Percentiles rank a stretch among this genome's conserved stretches.
These are phyloP conservation scores for Xerocomus minutiporus DNA, from an alignment of 1,284 basidiomycete genomes.

Conservation along the genomic window DNA sequence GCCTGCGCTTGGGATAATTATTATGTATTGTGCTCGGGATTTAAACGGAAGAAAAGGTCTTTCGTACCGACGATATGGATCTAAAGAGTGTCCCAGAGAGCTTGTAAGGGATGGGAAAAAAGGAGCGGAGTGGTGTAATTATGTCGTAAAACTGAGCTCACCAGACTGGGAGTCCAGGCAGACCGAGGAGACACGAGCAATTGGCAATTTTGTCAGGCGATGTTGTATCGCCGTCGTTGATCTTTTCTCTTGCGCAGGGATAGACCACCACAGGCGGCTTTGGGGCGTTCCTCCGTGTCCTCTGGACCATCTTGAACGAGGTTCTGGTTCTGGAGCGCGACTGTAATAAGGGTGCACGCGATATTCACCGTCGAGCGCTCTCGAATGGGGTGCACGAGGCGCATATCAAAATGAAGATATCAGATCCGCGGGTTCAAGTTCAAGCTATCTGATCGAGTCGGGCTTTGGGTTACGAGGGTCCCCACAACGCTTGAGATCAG, in stretches of 20 bases:
- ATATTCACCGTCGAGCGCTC: conserved; percentile 7
- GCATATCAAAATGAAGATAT: conserved; percentile 18
- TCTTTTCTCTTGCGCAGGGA: conserved; percentile 7
- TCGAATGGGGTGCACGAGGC: conserved; percentile 23
- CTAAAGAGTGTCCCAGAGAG: conserved; percentile 2
- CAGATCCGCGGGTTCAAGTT: conserved; percentile 31
- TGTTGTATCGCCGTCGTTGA: conserved; percentile 5
- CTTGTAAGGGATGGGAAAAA: conserved; percentile 8
- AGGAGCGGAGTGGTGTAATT: conserved; percentile 23
- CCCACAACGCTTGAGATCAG: not conserved
- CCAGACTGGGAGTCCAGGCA: conserved; percentile 4
- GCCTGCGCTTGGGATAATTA: conserved; percentile 12
- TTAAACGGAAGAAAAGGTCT: not conserved
- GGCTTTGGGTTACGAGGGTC: conserved; percentile 16
- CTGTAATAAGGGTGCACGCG: not conserved
- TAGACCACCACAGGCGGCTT: not conserved
- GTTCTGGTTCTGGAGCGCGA: conserved; percentile 1
- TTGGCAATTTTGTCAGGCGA: conserved; percentile 19
- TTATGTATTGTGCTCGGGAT: conserved; percentile 6
- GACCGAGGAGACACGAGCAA: conserved; percentile 12
- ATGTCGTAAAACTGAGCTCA: conserved; percentile 34
- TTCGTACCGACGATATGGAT: not conserved
- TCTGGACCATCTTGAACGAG: not conserved
- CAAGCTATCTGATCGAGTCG: conserved; percentile 14
- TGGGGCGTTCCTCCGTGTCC: not conserved